Conservation (phyloP, 805 yeast genomes). For the Saccharomycopsis sp. region DNA sequence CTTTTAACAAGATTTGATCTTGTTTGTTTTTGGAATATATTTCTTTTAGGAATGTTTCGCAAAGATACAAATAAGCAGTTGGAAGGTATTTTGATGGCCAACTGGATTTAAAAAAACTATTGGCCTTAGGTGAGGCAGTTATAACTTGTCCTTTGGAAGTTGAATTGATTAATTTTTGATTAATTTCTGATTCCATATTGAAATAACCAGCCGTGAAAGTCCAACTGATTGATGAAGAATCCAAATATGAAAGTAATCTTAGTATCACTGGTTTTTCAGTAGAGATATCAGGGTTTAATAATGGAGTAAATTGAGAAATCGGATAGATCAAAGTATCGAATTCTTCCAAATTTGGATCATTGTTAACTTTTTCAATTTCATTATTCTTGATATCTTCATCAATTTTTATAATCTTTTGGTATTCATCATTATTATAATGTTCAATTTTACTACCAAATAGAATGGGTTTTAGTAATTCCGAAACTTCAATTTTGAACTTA, state of each 20-base stretch:
- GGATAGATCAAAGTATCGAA: constrained; percentile 72
- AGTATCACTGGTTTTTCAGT: constrained; percentile 74
- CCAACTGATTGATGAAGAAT: constrained; percentile 54
- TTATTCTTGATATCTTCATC: constrained; percentile 21
- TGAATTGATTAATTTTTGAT: constrained; percentile 43
- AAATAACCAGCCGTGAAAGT: constrained; percentile 94
- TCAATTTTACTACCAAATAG: constrained; percentile 32
- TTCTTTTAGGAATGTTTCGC: constrained; percentile 53
- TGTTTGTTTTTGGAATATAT: constrained; percentile 4
- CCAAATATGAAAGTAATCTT: constrained; percentile 44
- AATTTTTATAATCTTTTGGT: constrained; percentile 20
- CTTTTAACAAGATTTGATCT: constrained; percentile 42
- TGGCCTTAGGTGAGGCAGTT: constrained; percentile 90
- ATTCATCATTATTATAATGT: constrained; percentile 18
- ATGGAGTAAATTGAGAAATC: constrained; percentile 81
- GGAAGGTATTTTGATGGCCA: constrained; percentile 82
- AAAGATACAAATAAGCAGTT: constrained; percentile 71
- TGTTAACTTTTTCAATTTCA: constrained; percentile 19
- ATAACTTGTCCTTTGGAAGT: constrained; percentile 59
- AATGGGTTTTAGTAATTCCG: constrained; percentile 46
- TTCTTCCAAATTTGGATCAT: constrained; percentile 24
- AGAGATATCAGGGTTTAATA: constrained; percentile 55
- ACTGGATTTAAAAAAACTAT: constrained; percentile 78
- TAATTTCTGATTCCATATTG: constrained; percentile 74
- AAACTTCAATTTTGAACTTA: constrained; percentile 45